Percentiles rank a stretch among this genome's conserved stretches.
phyloP scores from a whole-genome alignment of 2,329 filamentous ascomycete species.

The Cladophialophora exuberans region DNA sequence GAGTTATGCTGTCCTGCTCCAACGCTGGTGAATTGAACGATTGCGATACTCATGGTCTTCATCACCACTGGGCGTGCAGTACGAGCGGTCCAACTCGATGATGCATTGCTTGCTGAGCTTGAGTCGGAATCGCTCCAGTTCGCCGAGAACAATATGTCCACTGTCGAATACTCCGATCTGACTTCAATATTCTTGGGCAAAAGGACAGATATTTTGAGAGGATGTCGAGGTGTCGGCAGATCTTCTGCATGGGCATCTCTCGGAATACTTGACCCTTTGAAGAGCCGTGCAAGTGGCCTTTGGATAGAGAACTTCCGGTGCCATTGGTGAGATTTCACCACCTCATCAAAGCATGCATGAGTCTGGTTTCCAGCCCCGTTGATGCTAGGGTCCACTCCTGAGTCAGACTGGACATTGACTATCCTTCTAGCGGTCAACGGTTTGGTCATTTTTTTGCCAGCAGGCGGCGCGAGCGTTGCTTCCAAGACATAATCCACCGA shows the following conservation, averaged over 20 bases:
- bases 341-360: not conserved
- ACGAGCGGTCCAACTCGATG: not conserved
- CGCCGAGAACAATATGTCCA: not conserved
- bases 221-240: not conserved
- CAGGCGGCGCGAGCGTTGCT: not conserved
- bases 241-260: not conserved
- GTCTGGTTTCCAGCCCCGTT: not conserved
- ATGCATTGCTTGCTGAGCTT: not conserved
- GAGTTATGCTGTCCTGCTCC: not conserved
- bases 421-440: not conserved
- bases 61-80: not conserved
- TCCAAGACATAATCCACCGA: conserved; percentile 7
- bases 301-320: not conserved
- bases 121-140: not conserved
- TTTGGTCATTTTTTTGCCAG: not conserved
- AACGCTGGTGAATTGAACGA: conserved; percentile 4
- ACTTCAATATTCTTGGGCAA: conserved; percentile 1
- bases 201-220: not conserved
- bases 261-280: not conserved
- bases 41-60: not conserved
- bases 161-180: not conserved
- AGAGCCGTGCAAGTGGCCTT: not conserved
- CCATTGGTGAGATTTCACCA: not conserved
- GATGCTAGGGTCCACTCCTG: not conserved
- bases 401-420: conserved; percentile 1